A percentile compares a stretch with the other conserved stretches of the same genome.
Evolutionary conservation across 2,329 filamentous ascomycete species (phyloP).

Genomic region (Thelonectria rubi): DNA sequence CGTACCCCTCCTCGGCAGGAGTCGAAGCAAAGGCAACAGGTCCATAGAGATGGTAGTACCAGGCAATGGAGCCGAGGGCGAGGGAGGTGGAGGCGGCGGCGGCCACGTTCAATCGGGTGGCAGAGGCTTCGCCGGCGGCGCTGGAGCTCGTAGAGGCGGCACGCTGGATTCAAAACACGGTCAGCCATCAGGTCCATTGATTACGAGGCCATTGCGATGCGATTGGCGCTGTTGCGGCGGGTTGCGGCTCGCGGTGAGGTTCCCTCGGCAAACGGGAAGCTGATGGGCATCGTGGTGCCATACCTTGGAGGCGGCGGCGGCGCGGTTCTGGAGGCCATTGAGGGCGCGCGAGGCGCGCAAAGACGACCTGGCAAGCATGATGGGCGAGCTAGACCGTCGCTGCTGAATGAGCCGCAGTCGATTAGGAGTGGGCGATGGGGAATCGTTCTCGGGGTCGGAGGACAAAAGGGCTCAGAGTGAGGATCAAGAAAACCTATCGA

Average conservation of each 20-base stretch:
- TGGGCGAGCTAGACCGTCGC: slow-evolving; percentile 59
- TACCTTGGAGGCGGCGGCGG: slow-evolving; percentile 79
- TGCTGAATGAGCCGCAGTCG: slow-evolving; percentile 50
- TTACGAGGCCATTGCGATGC: slow-evolving; percentile 36
- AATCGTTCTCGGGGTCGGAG: slow-evolving; percentile 50
- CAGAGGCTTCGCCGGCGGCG: slow-evolving; percentile 73
- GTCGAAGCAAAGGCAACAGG: slow-evolving; percentile 88
- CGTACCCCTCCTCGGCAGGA: slow-evolving; percentile 97
- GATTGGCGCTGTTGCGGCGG: slow-evolving; percentile 42
- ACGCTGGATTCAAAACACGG: slow-evolving; percentile 57
- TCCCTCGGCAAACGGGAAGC: slow-evolving; percentile 49
- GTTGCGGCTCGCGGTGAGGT: slow-evolving; percentile 40
- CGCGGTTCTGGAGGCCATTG: slow-evolving; percentile 78
- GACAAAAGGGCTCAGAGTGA: slow-evolving; percentile 52
- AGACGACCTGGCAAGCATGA: slow-evolving; percentile 93
- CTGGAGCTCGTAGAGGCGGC: slow-evolving; percentile 78
- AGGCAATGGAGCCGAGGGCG: slow-evolving; percentile 88
- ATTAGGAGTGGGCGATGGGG: slow-evolving; percentile 49
- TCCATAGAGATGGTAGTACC: slow-evolving; percentile 98
- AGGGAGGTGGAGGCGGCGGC: slow-evolving; percentile 86
- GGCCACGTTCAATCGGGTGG: slow-evolving; percentile 85
- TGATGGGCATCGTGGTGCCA: slow-evolving; percentile 52
- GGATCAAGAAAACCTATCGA: slow-evolving; percentile 53
- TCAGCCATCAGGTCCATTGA: slow-evolving; percentile 50
- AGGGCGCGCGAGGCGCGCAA: slow-evolving; percentile 88